Evolutionary conservation across 257 asterid genomes (phyloP).

Genomic region (Solanum pimpinellifolium): DNA sequence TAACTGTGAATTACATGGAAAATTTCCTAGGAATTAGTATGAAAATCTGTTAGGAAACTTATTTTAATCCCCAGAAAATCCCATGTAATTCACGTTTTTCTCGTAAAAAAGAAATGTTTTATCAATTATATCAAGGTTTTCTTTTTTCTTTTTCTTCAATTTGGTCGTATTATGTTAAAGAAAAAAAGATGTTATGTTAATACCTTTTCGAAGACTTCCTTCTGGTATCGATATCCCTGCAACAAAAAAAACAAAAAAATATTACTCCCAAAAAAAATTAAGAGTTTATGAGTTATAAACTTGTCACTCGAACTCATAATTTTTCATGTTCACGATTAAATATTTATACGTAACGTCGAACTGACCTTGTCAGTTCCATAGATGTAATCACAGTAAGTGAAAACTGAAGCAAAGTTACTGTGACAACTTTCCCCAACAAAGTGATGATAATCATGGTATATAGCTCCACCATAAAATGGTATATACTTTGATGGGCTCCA

Average conservation of each 20-base stretch:
- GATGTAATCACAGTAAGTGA: conserved; percentile 65
- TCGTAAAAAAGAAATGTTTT: neutral
- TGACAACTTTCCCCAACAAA: conserved; percentile 61
- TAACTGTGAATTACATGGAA: no score
- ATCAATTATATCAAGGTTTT: neutral
- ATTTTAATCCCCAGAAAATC: no score
- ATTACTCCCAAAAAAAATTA: neutral
- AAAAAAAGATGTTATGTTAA: neutral
- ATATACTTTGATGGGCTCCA: conserved; percentile 66
- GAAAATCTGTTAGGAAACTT: no score
- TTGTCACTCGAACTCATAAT: neutral
- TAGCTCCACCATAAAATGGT: conserved; percentile 78
- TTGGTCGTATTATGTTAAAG: neutral
- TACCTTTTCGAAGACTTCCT: conserved; percentile 50
- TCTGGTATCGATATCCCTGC: conserved; percentile 55
- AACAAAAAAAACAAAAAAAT: neutral
- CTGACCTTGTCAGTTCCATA: conserved; percentile 73
- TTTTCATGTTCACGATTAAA: neutral
- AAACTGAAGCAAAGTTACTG: conserved; percentile 70
- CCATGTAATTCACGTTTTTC: no score
- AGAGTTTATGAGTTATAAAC: neutral
- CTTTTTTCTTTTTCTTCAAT: neutral
- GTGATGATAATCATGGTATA: conserved; percentile 74
- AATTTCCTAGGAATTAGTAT: no score
- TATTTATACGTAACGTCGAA: neutral